A percentile compares a stretch with the other conserved stretches of the same genome.
phyloP scores from a whole-genome alignment of 2,329 filamentous ascomycete genomes.

The Diaporthe eres region DNA sequence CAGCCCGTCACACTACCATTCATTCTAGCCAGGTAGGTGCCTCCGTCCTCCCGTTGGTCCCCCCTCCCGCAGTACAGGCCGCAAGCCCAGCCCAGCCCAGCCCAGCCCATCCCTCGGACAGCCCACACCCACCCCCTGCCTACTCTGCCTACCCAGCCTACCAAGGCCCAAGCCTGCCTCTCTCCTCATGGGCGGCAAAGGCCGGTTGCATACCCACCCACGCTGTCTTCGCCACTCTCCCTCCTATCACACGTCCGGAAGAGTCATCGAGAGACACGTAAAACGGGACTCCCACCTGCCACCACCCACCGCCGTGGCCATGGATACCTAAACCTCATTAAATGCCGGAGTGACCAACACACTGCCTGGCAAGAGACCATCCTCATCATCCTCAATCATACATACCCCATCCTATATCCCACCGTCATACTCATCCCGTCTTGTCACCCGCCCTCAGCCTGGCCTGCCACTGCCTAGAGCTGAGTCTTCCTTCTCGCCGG shows the following conservation, averaged over 20 bases:
- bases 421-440: conserved; percentile 25
- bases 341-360: conserved; percentile 38
- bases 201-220: conserved; percentile 36
- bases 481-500: conserved; percentile 33
- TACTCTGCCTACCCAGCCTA: conserved; percentile 25
- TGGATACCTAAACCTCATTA: conserved; percentile 41
- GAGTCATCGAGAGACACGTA: conserved; percentile 46
- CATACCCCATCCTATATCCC: neutral
- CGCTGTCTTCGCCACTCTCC: conserved; percentile 41
- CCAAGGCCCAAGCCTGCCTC: conserved; percentile 32
- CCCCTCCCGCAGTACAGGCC: conserved; percentile 17
- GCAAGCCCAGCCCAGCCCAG: conserved; percentile 37
- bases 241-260: conserved; percentile 42
- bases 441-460: conserved; percentile 31
- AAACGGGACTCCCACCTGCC: conserved; percentile 36
- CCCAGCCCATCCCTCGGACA: conserved; percentile 29
- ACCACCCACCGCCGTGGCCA: conserved; percentile 35
- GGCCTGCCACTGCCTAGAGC: conserved; percentile 40
- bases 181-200: conserved; percentile 40
- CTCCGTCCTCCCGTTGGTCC: conserved; percentile 31
- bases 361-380: conserved; percentile 35
- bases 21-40: conserved; percentile 34
- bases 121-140: conserved; percentile 23
- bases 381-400: conserved; percentile 32
- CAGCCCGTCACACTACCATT: conserved; percentile 48